phyloP scores from a whole-genome alignment of 2,329 filamentous ascomycete genomes.

The Colletotrichum chlorophyti region DNA sequence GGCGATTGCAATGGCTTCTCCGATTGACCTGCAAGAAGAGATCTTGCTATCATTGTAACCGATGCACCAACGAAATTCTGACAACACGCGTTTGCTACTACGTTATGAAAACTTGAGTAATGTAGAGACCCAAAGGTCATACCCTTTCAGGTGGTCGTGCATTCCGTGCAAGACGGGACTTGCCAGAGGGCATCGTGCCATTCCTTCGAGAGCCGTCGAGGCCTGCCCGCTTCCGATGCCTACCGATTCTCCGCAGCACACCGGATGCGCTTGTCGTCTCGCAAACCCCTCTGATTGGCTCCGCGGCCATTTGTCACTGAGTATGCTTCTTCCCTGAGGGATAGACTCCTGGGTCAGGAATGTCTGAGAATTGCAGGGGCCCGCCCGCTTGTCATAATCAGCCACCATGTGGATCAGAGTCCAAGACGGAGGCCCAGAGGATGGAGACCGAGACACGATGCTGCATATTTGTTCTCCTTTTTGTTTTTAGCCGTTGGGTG shows the following conservation, averaged over 20 bases:
- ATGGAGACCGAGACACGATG: constrained; percentile 25
- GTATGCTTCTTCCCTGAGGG: constrained; percentile 20
- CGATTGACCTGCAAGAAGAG: not conserved
- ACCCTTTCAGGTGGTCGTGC: constrained; percentile 3
- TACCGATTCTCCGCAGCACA: constrained; percentile 11
- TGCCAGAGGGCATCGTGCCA: constrained; percentile 5
- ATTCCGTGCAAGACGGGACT: constrained; percentile 11
- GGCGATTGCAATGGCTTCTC: not conserved
- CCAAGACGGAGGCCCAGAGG: constrained; percentile 15
- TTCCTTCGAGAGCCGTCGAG: constrained; percentile 23
- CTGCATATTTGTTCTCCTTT: constrained; percentile 30
- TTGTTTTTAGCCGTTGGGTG: constrained; percentile 26
- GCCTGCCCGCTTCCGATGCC: constrained; percentile 13
- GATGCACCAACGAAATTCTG: constrained; percentile 18
- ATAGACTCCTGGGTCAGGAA: constrained; percentile 21
- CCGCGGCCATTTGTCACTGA: constrained; percentile 2
- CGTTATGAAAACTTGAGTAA: constrained; percentile 15
- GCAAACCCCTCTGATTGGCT: constrained; percentile 6
- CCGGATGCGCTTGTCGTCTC: not conserved
- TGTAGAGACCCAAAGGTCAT: constrained; percentile 20
- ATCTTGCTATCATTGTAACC: constrained; percentile 3
- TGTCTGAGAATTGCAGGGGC: constrained; percentile 28
- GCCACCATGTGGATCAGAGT: constrained; percentile 22
- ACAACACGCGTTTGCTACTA: constrained; percentile 15
- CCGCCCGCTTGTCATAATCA: constrained; percentile 22